Evolutionary conservation across 805 yeast species (phyloP).

Genomic region (Teunomyces funiuensis): DNA sequence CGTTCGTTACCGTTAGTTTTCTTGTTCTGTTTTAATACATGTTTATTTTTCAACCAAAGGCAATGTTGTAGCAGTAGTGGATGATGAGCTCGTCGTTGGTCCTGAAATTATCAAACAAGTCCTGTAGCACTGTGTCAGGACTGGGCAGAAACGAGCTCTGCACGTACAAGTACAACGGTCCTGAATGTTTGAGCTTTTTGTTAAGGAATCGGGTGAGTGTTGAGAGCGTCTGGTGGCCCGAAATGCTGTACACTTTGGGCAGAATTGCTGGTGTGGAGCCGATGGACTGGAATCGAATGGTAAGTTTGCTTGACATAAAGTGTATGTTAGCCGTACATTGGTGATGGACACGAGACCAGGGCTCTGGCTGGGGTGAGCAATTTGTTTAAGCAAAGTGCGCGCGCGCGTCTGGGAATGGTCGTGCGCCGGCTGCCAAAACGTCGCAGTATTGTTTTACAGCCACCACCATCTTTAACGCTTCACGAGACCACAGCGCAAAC

Average conservation of each 20-base stretch:
- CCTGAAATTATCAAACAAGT: constrained; percentile 28
- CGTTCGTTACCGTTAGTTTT: constrained; percentile 2
- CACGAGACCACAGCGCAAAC: not conserved
- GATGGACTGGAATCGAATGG: constrained; percentile 55
- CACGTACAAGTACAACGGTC: constrained; percentile 30
- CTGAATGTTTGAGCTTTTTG: constrained; percentile 28
- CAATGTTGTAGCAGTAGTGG: constrained; percentile 39
- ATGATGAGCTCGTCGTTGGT: constrained; percentile 37
- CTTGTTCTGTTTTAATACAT: constrained; percentile 7
- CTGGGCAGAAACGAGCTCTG: constrained; percentile 43
- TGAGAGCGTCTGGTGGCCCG: constrained; percentile 46
- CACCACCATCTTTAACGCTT: too few species aligned
- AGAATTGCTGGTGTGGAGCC: constrained; percentile 54
- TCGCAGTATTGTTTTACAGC: too few species aligned
- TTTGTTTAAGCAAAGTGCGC: too few species aligned
- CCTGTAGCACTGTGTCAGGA: constrained; percentile 39
- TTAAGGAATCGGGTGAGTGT: constrained; percentile 47
- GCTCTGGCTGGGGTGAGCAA: too few species aligned
- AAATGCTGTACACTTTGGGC: constrained; percentile 52
- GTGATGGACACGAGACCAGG: too few species aligned
- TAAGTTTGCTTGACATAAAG: not conserved
- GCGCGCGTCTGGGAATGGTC: too few species aligned
- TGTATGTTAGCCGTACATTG: too few species aligned
- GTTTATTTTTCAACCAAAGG: constrained; percentile 33
- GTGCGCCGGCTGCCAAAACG: too few species aligned